phyloP scores from a whole-genome alignment of 345 rosid genomes.

The Triadica sebifera region DNA sequence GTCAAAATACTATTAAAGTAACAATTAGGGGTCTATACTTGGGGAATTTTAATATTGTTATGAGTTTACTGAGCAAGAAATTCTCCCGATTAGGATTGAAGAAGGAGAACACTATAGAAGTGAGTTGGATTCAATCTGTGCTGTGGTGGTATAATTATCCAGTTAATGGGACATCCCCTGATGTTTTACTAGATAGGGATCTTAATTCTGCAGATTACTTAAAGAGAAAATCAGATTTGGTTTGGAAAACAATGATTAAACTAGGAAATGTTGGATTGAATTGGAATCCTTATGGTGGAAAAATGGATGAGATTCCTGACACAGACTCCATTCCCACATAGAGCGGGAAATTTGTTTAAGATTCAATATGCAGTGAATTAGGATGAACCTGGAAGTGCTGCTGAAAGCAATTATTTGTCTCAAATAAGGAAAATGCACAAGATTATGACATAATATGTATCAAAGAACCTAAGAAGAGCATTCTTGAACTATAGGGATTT shows the following conservation, averaged over 20 bases:
- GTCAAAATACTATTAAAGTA: neutral
- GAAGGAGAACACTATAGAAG: neutral
- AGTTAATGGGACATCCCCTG: neutral
- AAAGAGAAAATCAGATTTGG: neutral
- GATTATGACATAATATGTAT: too few relatives aligned
- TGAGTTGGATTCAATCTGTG: conserved; percentile 4
- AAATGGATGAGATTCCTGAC: too few relatives aligned
- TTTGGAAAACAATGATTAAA: neutral
- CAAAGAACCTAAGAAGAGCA: too few relatives aligned
- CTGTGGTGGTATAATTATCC: neutral
- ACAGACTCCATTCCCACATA: too few relatives aligned
- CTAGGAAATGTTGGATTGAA: neutral
- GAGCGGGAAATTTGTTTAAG: too few relatives aligned
- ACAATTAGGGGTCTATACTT: neutral
- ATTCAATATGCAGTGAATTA: too few relatives aligned
- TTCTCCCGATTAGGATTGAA: conserved; percentile 3
- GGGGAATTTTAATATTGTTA: neutral
- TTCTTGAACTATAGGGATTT: too few relatives aligned
- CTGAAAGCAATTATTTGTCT: too few relatives aligned
- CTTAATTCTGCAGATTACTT: neutral
- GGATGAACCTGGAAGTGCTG: too few relatives aligned
- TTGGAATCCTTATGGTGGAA: neutral
- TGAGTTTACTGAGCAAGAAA: neutral
- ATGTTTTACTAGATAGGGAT: neutral
- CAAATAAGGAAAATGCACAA: too few relatives aligned